phyloP scores from a whole-genome alignment of 192 early-diverging fungal species.

The Funneliformis geosporum region DNA sequence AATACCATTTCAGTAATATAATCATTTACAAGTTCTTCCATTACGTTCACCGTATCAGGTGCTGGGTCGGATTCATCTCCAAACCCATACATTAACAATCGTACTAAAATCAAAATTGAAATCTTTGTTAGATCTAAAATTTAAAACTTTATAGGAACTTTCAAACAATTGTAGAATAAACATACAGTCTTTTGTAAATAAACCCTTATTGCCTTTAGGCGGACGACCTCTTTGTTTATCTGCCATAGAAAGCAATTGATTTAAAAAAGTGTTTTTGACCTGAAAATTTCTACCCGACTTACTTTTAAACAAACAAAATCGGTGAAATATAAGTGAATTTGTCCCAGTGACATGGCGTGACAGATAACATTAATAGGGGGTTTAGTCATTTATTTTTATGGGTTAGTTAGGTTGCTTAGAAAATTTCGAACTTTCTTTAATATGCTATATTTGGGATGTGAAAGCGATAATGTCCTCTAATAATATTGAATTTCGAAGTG shows the following conservation, averaged over 20 bases:
- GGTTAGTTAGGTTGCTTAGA: no score
- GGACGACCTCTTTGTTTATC: background rate
- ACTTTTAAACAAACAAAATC: no score
- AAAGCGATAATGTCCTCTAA: no score
- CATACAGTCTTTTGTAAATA: conserved; percentile 47
- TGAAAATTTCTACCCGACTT: no score
- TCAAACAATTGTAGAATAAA: background rate
- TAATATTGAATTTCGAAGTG: no score
- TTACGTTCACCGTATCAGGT: conserved; percentile 72
- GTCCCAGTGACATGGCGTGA: no score
- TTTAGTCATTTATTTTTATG: no score
- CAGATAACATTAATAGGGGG: no score
- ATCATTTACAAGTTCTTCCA: conserved; percentile 80
- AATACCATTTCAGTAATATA: conserved; percentile 79
- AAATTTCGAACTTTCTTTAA: no score
- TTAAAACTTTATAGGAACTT: background rate
- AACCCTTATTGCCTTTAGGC: conserved; percentile 26
- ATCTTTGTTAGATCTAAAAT: background rate
- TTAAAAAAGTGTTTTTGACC: no score
- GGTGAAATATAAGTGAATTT: no score
- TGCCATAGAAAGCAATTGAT: background rate
- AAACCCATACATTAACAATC: conserved; percentile 83
- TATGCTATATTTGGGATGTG: no score
- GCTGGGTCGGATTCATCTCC: conserved; percentile 79
- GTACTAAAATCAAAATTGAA: conserved; percentile 46